phyloP scores from a whole-genome alignment of 2,329 filamentous ascomycete species.

The Ophidiomyces ophidiicola region DNA sequence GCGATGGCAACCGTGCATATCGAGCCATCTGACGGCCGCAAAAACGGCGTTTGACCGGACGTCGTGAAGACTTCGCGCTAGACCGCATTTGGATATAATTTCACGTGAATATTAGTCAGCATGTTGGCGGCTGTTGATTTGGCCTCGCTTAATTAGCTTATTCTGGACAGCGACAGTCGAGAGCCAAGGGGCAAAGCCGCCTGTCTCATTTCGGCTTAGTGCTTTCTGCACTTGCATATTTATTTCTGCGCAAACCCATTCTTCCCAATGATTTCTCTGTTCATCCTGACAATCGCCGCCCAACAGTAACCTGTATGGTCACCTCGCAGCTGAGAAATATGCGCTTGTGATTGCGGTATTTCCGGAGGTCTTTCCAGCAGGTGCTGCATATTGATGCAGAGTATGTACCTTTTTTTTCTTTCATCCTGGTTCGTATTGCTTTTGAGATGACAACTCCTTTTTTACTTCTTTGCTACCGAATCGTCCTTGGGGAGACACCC shows the following conservation, averaged over 20 bases:
- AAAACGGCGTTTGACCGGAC: slow-evolving; percentile 11
- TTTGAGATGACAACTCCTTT: slow-evolving; percentile 48
- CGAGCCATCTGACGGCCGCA: slow-evolving; percentile 11
- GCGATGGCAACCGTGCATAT: slow-evolving; percentile 12
- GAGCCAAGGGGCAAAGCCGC: not conserved
- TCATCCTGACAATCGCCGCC: no score
- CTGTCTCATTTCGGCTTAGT: not conserved
- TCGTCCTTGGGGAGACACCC: slow-evolving; percentile 55
- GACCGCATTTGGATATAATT: not conserved
- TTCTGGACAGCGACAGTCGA: not conserved
- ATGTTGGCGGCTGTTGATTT: slow-evolving; percentile 7
- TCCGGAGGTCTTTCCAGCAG: no score
- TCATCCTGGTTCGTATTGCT: slow-evolving; percentile 14
- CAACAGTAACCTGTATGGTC: no score
- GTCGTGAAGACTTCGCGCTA: slow-evolving; percentile 15
- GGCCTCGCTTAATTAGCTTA: slow-evolving; percentile 13
- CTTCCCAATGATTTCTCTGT: no score
- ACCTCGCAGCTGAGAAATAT: no score
- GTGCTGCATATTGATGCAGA: no score
- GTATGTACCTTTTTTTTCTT: slow-evolving; percentile 5
- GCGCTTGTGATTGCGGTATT: no score
- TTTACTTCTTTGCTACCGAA: slow-evolving; percentile 53
- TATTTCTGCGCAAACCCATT: not conserved
- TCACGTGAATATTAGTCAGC: slow-evolving; percentile 13
- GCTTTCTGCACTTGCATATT: slow-evolving; percentile 8